Conservation (phyloP, 495 filamentous ascomycete species). For the Talaromyces proteolyticus region DNA sequence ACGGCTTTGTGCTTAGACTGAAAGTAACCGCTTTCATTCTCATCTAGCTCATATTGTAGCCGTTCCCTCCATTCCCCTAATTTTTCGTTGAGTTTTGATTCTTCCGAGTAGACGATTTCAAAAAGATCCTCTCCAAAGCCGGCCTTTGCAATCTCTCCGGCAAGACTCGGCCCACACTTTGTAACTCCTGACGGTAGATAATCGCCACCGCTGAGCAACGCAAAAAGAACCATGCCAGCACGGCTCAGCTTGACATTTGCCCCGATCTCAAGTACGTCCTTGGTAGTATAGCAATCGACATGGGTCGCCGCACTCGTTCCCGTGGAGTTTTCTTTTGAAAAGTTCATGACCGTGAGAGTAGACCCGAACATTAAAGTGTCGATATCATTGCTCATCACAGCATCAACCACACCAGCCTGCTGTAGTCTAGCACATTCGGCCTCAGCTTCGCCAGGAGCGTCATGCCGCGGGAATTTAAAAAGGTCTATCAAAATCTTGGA, state of each 20-base stretch:
- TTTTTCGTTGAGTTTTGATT: slow-evolving; percentile 34
- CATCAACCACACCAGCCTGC: slow-evolving; percentile 80
- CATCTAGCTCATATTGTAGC: slow-evolving; percentile 67
- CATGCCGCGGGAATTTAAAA: slow-evolving; percentile 80
- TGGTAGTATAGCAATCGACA: slow-evolving; percentile 68
- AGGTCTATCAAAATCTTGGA: slow-evolving; percentile 75
- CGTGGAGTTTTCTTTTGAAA: slow-evolving; percentile 64
- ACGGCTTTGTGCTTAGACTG: slow-evolving; percentile 65
- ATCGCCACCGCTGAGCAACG: slow-evolving; percentile 93
- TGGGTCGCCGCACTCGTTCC: slow-evolving; percentile 71
- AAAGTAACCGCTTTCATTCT: slow-evolving; percentile 83
- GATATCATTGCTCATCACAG: slow-evolving; percentile 93
- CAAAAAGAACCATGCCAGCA: slow-evolving; percentile 90
- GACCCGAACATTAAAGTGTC: slow-evolving; percentile 98
- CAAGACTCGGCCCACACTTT: slow-evolving; percentile 78
- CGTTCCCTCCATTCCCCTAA: slow-evolving; percentile 68
- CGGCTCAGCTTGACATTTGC: slow-evolving; percentile 57
- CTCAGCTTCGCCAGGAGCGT: slow-evolving; percentile 93
- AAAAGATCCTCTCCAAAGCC: slow-evolving; percentile 81
- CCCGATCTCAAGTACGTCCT: slow-evolving; percentile 26
- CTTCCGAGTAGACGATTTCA: slow-evolving; percentile 40
- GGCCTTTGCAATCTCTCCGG: slow-evolving; percentile 84
- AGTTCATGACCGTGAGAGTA: slow-evolving; percentile 69
- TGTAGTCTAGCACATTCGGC: slow-evolving; percentile 92
- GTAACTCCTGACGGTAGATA: slow-evolving; percentile 88